phyloP scores from a whole-genome alignment of 106 monocot species.

The Acanthochlamys bracteata region DNA sequence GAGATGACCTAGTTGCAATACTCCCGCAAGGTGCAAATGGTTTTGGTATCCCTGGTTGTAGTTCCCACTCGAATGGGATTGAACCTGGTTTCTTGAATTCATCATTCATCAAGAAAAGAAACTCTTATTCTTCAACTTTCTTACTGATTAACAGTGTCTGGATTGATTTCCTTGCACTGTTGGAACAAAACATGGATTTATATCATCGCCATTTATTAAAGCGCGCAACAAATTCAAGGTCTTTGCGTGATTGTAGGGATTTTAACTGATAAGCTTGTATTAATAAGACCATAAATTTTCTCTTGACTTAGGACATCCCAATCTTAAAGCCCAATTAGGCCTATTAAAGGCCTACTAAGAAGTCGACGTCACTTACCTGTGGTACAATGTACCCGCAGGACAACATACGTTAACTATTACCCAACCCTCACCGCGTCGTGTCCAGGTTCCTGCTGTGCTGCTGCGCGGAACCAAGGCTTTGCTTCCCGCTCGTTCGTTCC shows the following conservation, averaged over 20 bases:
- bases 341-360: too few species aligned
- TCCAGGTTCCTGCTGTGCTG: too few species aligned
- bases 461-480: conserved; percentile 15
- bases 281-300: too few species aligned
- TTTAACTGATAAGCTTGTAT: neutral
- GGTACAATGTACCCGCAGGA: too few species aligned
- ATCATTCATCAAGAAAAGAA: conserved; percentile 18
- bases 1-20: too few species aligned
- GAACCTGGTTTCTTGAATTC: conserved; percentile 43
- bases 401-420: too few species aligned
- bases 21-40: neutral
- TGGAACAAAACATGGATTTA: too few species aligned
- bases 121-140: neutral
- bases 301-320: too few species aligned
- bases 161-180: too few species aligned
- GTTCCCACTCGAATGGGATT: conserved; percentile 50
- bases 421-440: too few species aligned
- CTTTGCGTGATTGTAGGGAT: neutral
- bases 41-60: conserved; percentile 43
- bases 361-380: too few species aligned
- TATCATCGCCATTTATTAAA: neutral
- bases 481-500: conserved; percentile 9
- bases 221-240: neutral
- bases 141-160: neutral
- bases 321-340: too few species aligned